Conservation (phyloP, 768 basidiomycete genomes). For the Mrakia blollopis region DNA sequence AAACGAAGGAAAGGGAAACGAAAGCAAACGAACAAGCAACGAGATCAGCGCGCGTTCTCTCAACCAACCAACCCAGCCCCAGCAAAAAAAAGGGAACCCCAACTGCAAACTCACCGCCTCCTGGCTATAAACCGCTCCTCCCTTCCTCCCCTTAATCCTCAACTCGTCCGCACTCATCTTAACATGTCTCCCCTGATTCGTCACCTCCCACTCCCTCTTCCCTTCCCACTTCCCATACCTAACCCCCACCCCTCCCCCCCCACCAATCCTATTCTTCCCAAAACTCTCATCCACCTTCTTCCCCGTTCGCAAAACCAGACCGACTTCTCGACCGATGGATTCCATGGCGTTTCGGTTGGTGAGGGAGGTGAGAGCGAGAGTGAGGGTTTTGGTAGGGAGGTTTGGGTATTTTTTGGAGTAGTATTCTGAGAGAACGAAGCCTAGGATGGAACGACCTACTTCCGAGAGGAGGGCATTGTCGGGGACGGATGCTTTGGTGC, state of each 20-base stretch:
- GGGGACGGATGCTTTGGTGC: too few species aligned
- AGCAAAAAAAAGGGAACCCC: too few species aligned
- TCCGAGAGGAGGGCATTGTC: constrained; percentile 20
- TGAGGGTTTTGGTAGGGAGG: constrained; percentile 15
- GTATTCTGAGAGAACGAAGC: constrained; percentile 17
- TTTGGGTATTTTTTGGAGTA: constrained; percentile 17
- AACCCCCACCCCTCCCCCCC: not conserved
- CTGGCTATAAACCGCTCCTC: not conserved
- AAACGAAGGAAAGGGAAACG: too few species aligned
- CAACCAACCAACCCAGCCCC: too few species aligned
- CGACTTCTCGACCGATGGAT: not conserved
- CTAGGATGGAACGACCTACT: constrained; percentile 10
- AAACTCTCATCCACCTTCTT: not conserved
- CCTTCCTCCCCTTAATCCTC: not conserved
- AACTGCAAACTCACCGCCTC: not conserved
- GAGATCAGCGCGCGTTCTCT: not conserved
- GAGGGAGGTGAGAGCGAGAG: constrained; percentile 17
- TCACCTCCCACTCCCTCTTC: not conserved
- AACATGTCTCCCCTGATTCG: not conserved
- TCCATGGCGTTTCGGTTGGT: constrained; percentile 6
- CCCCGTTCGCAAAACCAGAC: not conserved
- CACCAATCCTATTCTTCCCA: not conserved
- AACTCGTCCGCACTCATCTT: not conserved
- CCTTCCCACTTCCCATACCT: not conserved
- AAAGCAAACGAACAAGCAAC: not conserved